A percentile compares a stretch with the other conserved stretches of the same genome.
These are phyloP conservation scores for Nymphaea colorata DNA, from an alignment of 164 flowering plant genomes.

Conservation along the genomic window DNA sequence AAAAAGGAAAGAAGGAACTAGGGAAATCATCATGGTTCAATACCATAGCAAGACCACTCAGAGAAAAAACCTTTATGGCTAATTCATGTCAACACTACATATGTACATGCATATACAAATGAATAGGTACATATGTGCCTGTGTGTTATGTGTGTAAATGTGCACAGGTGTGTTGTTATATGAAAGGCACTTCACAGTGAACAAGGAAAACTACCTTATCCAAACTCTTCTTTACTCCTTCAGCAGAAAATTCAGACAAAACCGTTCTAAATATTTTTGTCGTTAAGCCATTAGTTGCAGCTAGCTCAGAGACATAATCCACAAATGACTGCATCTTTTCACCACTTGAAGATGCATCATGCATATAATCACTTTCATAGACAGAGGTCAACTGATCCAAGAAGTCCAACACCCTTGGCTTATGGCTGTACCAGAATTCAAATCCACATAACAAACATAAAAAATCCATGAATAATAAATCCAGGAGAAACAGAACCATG, in stretches of 20 bases:
- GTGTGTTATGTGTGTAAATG: no score
- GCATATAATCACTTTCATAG: conserved; percentile 47
- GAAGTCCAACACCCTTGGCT: conserved; percentile 56
- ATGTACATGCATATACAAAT: no score
- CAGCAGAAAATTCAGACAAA: conserved; percentile 34
- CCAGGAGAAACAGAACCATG: no score
- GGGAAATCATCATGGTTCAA: no score
- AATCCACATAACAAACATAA: neutral
- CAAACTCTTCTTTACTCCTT: conserved; percentile 25
- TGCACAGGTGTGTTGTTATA: no score
- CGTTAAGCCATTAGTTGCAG: conserved; percentile 45
- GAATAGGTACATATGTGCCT: no score
- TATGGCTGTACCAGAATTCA: conserved; percentile 39
- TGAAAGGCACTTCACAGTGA: neutral
- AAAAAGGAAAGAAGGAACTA: no score
- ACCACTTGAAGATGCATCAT: conserved; percentile 22
- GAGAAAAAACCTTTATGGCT: no score
- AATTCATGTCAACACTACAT: no score
- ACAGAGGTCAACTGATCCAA: conserved; percentile 58
- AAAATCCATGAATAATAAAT: neutral
- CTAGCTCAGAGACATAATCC: conserved; percentile 62
- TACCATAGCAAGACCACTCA: no score
- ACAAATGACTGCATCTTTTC: conserved; percentile 33
- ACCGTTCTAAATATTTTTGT: conserved; percentile 34
- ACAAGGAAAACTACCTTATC: conserved; percentile 39